These are phyloP conservation scores for Pseudogymnoascus sp. DNA, from an alignment of 2,329 filamentous ascomycete species.

Conservation along the genomic window DNA sequence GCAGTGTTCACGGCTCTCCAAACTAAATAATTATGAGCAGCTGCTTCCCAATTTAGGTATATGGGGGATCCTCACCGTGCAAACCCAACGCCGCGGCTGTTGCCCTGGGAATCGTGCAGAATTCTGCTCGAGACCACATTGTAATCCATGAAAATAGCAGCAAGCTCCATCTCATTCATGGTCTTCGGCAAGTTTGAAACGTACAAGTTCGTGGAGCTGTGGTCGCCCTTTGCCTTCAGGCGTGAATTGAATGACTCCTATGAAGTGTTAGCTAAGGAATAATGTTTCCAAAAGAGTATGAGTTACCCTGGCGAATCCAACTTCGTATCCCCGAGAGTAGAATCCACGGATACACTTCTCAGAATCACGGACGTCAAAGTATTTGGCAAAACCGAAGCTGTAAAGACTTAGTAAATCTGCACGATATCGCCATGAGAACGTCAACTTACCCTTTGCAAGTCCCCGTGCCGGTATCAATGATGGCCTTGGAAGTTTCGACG, in stretches of 20 bases:
- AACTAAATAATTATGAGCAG: conserved; percentile 45
- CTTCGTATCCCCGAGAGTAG: conserved; percentile 89
- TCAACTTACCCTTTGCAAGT: conserved; percentile 83
- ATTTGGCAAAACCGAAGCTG: conserved; percentile 97
- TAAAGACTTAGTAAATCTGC: conserved; percentile 9
- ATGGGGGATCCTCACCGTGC: conserved; percentile 59
- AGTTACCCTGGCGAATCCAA: conserved; percentile 85
- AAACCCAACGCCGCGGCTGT: conserved; percentile 94
- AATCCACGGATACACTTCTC: conserved; percentile 96
- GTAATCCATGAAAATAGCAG: conserved; percentile 69
- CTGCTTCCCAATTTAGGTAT: not conserved
- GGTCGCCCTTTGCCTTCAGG: conserved; percentile 91
- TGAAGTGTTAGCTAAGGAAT: conserved; percentile 18
- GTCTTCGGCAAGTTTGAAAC: conserved; percentile 92
- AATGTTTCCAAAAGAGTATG: conserved; percentile 3
- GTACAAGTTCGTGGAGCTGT: conserved; percentile 87
- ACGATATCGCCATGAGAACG: not conserved
- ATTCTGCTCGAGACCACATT: conserved; percentile 91
- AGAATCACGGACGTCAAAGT: conserved; percentile 76
- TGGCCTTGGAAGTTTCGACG: conserved; percentile 96
- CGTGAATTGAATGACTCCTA: conserved; percentile 97
- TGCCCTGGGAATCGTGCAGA: conserved; percentile 81
- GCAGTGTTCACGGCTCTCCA: conserved; percentile 81
- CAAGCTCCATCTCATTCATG: conserved; percentile 82
- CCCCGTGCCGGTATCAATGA: conserved; percentile 88